phyloP scores from a whole-genome alignment of 306 rosid species.

The Luffa aegyptiaca region DNA sequence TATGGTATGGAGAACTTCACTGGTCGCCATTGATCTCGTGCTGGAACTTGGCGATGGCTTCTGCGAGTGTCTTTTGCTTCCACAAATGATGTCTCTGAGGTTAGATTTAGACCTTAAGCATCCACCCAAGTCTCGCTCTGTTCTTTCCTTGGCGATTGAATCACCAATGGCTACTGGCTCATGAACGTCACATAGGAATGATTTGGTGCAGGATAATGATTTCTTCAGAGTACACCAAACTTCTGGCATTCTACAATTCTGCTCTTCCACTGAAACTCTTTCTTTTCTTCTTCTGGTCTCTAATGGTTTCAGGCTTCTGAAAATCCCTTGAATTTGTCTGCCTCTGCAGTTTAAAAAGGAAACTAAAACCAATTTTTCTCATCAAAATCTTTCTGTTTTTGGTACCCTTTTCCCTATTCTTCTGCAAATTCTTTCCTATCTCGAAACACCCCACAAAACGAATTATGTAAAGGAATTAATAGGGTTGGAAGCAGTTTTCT shows the following conservation, averaged over 20 bases:
- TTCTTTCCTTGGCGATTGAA: slow-evolving; percentile 1
- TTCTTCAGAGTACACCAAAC: slow-evolving; percentile 31
- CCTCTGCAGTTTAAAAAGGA: not conserved
- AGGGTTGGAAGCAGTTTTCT: not conserved
- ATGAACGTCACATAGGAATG: slow-evolving; percentile 30
- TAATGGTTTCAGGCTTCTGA: not conserved
- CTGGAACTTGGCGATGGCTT: slow-evolving; percentile 16
- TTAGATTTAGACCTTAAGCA: slow-evolving; percentile 17
- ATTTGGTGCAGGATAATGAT: slow-evolving; percentile 30
- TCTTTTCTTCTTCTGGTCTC: not conserved
- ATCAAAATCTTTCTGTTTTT: not conserved
- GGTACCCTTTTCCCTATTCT: not conserved
- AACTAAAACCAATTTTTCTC: not conserved
- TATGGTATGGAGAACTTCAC: slow-evolving; percentile 7
- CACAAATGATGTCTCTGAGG: slow-evolving; percentile 17
- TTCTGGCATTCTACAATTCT: slow-evolving; percentile 19
- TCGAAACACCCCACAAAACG: not conserved
- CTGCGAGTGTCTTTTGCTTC: slow-evolving; percentile 23
- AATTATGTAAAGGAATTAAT: slow-evolving; percentile 7
- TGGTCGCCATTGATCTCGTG: slow-evolving; percentile 4
- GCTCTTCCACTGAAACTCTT: not conserved
- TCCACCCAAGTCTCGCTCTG: not conserved
- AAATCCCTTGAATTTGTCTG: not conserved
- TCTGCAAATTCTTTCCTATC: slow-evolving; percentile 5
- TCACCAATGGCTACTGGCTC: slow-evolving; percentile 24